These are phyloP conservation scores for Rosa rugosa DNA, from an alignment of 306 rosid genomes.

Conservation along the genomic window DNA sequence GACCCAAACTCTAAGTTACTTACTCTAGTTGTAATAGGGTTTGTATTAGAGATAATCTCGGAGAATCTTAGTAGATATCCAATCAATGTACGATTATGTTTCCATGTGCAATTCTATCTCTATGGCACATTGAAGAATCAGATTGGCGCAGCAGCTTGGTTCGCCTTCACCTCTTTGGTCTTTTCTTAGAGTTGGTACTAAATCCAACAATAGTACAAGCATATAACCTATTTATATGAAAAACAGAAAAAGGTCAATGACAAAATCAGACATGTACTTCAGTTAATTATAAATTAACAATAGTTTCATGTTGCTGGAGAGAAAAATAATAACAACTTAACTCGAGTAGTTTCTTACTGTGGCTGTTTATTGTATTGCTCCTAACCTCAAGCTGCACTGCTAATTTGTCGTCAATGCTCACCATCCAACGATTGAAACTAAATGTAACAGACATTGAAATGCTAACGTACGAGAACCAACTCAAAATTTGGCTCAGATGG, in stretches of 20 bases:
- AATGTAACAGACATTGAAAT: conserved; percentile 35
- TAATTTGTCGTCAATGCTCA: conserved; percentile 68
- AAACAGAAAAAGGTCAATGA: not conserved
- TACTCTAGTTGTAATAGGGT: too few relatives aligned
- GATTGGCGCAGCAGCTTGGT: conserved; percentile 55
- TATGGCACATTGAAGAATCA: conserved; percentile 61
- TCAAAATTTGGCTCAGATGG: conserved; percentile 57
- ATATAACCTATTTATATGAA: not conserved
- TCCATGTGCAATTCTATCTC: too few relatives aligned
- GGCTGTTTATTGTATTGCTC: conserved; percentile 59
- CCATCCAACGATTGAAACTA: conserved; percentile 40
- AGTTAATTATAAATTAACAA: not conserved
- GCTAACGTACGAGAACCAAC: conserved; percentile 30
- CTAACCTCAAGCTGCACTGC: conserved; percentile 70
- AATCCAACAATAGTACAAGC: not conserved
- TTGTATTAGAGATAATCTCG: too few relatives aligned
- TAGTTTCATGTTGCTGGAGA: conserved; percentile 37
- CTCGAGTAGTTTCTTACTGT: conserved; percentile 49
- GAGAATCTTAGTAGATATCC: too few relatives aligned
- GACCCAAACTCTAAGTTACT: too few relatives aligned
- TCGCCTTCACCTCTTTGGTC: conserved; percentile 70
- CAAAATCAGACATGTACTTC: not conserved
- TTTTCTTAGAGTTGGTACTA: conserved; percentile 64
- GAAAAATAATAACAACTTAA: conserved; percentile 40
- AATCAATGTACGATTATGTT: too few relatives aligned